Base-by-base conservation (phyloP, 1,284 basidiomycete genomes). In the Jaminaea rosea region DNA sequence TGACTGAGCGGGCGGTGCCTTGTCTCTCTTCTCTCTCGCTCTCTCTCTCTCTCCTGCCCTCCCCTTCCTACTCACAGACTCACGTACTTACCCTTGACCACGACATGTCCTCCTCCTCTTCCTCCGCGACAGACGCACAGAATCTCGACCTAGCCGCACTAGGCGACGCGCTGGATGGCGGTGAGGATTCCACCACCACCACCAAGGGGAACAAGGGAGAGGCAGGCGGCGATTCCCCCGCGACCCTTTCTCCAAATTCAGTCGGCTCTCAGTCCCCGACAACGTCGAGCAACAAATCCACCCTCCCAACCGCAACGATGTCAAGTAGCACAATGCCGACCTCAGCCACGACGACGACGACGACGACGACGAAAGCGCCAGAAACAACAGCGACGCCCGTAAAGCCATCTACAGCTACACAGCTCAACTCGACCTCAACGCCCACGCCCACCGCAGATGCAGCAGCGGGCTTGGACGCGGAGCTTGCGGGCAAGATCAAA, bases 401-500 rank as follows among this genome's bases (percentile, higher is more conserved):
- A 21, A n/a, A n/a, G n/a, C n/a, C n/a, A n/a, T 36, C 34, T 36
- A 36, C 47, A 17, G 19, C 47, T 32, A 19, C 41, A 21, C 23
- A 21, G 27, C 27, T 15, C 23, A 27, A 13, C 17, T 21, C 49
- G 19, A 24, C 17, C 2, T 24, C 49, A 10, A 21, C 32, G n/a
- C 23, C 39, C 11, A 51, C 31, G 6, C 49, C 44, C 23, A 32
- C 39, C 4, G 11, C 41, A 1, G 24, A 13, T 5, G 27, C 48
- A 13, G 19, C 27, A 23, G 15, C 26, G 26, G 15, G 8, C 19
- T 8, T 29, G 21, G 23, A 49, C 11, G 15, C 9, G 21, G 27
- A 45, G 32, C 29, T 53, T 4, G 32, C 56, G 17, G 53, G 55
- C 37, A 56, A 57, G 10, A 59, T 62, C 8, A 50, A 58, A 41